Evolutionary conservation across 2,329 filamentous ascomycete species (phyloP).

Genomic region (Ceratocystis alfenasii): DNA sequence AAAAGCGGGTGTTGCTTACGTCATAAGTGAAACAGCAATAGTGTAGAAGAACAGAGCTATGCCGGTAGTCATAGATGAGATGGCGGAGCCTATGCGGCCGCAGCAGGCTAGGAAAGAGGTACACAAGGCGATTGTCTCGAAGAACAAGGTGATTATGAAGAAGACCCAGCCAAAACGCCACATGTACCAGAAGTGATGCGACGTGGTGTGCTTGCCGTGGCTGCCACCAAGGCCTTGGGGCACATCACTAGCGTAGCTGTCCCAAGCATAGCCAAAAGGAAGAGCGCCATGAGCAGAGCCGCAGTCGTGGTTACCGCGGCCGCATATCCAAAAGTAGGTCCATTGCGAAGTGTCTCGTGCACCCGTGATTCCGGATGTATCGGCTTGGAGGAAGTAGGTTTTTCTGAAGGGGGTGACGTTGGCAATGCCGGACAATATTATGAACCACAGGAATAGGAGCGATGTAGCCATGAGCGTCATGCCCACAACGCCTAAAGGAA

Average conservation of each 20-base stretch:
- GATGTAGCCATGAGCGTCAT: slow-evolving; percentile 40
- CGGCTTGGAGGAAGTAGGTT: slow-evolving; percentile 76
- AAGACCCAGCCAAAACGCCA: slow-evolving; percentile 92
- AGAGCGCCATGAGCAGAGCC: slow-evolving; percentile 48
- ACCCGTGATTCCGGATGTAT: slow-evolving; percentile 59
- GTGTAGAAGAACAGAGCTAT: slow-evolving; percentile 58
- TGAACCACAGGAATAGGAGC: slow-evolving; percentile 45
- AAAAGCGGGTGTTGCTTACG: slow-evolving; percentile 39
- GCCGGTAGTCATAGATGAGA: slow-evolving; percentile 47
- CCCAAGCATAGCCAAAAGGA: slow-evolving; percentile 61
- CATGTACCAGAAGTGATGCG: slow-evolving; percentile 59
- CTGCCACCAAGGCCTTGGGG: slow-evolving; percentile 38
- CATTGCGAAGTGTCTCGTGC: slow-evolving; percentile 62
- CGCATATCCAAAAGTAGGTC: slow-evolving; percentile 84
- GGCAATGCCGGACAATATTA: slow-evolving; percentile 46
- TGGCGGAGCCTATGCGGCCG: slow-evolving; percentile 56
- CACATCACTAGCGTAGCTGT: slow-evolving; percentile 34
- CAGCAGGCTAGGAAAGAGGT: slow-evolving; percentile 56
- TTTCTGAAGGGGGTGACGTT: slow-evolving; percentile 47
- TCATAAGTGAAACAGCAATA: slow-evolving; percentile 60
- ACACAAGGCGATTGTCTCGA: slow-evolving; percentile 56
- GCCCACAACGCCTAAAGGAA: slow-evolving; percentile 20
- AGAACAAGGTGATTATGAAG: slow-evolving; percentile 73
- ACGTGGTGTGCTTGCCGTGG: slow-evolving; percentile 45
- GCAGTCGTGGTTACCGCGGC: slow-evolving; percentile 52